Conservation (phyloP, 768 basidiomycete genomes). For the Termitomyces heimii region DNA sequence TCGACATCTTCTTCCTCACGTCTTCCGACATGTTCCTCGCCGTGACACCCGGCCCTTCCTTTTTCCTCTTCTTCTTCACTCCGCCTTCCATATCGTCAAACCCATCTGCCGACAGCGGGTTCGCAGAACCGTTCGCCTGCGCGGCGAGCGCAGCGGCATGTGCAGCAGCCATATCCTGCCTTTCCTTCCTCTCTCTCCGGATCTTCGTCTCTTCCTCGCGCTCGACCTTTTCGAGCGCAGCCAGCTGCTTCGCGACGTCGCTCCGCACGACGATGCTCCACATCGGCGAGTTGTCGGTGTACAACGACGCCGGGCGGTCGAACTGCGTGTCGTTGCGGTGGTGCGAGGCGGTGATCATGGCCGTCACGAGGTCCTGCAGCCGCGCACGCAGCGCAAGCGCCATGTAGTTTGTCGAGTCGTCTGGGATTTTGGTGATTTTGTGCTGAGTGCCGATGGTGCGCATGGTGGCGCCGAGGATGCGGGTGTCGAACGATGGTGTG, state of each 20-base stretch:
- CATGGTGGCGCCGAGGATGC: conserved; percentile 61
- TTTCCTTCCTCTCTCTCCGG: conserved; percentile 73
- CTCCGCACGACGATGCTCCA: conserved; percentile 76
- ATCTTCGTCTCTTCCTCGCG: conserved; percentile 78
- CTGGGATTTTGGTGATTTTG: conserved; percentile 59
- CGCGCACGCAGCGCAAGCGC: conserved; percentile 75
- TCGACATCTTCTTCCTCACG: conserved; percentile 87
- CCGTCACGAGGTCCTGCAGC: conserved; percentile 59
- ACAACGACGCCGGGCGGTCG: conserved; percentile 59
- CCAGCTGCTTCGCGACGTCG: conserved; percentile 76
- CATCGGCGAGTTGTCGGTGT: conserved; percentile 68
- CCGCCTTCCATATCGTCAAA: conserved; percentile 44
- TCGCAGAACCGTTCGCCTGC: conserved; percentile 39
- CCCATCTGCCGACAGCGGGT: conserved; percentile 17
- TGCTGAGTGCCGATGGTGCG: conserved; percentile 61
- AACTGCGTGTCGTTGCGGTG: conserved; percentile 72
- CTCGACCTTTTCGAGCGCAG: conserved; percentile 70
- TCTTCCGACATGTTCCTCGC: conserved; percentile 91
- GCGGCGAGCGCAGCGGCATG: conserved; percentile 60
- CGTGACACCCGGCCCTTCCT: conserved; percentile 78
- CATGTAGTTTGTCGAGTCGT: conserved; percentile 72
- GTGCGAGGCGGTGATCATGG: conserved; percentile 60
- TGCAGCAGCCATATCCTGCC: conserved; percentile 65
- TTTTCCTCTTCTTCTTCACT: conserved; percentile 77
- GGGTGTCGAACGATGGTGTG: conserved; percentile 64